Evolutionary conservation across 108 stramenopile species (phyloP).

Genomic region (Stephanodiscus triporus): DNA sequence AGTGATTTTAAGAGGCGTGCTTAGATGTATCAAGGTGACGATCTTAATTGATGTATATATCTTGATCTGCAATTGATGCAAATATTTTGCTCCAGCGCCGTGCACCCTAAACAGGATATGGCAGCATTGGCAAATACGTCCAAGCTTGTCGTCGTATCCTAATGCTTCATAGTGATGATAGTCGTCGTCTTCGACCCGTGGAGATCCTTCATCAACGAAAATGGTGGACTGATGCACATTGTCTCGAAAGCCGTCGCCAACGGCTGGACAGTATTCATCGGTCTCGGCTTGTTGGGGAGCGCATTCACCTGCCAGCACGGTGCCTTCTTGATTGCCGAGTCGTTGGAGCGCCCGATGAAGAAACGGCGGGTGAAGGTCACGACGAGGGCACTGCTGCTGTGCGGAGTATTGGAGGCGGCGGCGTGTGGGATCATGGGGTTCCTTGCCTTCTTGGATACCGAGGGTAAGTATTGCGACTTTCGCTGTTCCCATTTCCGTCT

Average conservation of each 20-base stretch:
- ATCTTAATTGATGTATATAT: not conserved
- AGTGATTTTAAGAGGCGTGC: slow-evolving; percentile 9
- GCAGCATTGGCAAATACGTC: slow-evolving; percentile 74
- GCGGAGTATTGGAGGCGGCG: slow-evolving; percentile 40
- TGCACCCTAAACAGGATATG: slow-evolving; percentile 60
- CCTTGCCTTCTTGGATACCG: slow-evolving; percentile 46
- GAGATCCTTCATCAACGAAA: slow-evolving; percentile 14
- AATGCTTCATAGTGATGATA: slow-evolving; percentile 29
- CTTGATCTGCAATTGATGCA: not conserved
- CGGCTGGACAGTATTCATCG: slow-evolving; percentile 39
- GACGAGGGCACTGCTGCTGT: slow-evolving; percentile 30
- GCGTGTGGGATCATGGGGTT: slow-evolving; percentile 39
- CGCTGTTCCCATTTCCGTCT: not conserved
- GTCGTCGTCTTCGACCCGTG: slow-evolving; percentile 43
- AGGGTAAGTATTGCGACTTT: slow-evolving; percentile 30
- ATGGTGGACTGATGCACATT: slow-evolving; percentile 34
- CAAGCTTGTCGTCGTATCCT: slow-evolving; percentile 31
- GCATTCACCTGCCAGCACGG: slow-evolving; percentile 57
- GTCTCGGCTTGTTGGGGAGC: slow-evolving; percentile 44
- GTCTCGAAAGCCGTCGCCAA: slow-evolving; percentile 29
- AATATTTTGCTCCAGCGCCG: not conserved
- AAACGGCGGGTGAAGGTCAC: slow-evolving; percentile 49
- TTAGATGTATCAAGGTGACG: not conserved
- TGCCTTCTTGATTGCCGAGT: slow-evolving; percentile 50
- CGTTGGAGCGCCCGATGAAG: slow-evolving; percentile 40